Conservation (phyloP, 495 filamentous ascomycete genomes). For the Staphylotrichum tortipilum region DNA sequence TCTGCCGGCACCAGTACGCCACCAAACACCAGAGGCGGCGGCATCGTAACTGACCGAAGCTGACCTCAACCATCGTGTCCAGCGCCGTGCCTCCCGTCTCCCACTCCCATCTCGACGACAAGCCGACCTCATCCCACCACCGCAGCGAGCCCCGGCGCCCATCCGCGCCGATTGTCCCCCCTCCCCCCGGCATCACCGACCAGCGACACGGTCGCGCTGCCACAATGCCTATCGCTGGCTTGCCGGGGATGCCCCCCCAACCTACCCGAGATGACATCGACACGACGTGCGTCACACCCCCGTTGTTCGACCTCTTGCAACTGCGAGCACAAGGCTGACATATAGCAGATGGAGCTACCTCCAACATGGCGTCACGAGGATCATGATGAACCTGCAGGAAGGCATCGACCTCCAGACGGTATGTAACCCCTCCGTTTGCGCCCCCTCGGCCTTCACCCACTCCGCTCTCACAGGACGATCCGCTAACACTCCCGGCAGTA, state of each 20-base stretch:
- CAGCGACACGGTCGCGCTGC: background rate
- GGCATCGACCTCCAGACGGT: constrained; percentile 88
- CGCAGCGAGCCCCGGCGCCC: background rate
- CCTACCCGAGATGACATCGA: constrained; percentile 77
- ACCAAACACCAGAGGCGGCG: background rate
- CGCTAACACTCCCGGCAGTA: constrained; percentile 46
- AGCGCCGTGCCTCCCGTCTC: too few relatives aligned
- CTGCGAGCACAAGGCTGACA: constrained; percentile 12
- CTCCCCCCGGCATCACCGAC: background rate
- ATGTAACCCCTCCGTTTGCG: constrained; percentile 26
- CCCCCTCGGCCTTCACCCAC: too few relatives aligned
- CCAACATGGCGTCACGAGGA: constrained; percentile 75
- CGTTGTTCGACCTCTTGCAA: background rate
- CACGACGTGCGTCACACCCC: constrained; percentile 57
- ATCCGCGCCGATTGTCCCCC: background rate
- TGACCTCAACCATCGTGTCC: too few relatives aligned
- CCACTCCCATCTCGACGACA: too few relatives aligned
- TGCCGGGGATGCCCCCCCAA: constrained; percentile 33
- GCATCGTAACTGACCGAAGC: background rate
- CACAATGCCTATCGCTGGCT: constrained; percentile 20
- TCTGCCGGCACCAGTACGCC: too few relatives aligned
- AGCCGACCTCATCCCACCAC: too few relatives aligned
- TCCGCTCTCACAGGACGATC: too few relatives aligned
- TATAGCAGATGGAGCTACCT: constrained; percentile 73
- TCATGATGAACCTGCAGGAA: constrained; percentile 85